phyloP scores from a whole-genome alignment of 768 basidiomycete genomes.

The Mrakia gelida region DNA sequence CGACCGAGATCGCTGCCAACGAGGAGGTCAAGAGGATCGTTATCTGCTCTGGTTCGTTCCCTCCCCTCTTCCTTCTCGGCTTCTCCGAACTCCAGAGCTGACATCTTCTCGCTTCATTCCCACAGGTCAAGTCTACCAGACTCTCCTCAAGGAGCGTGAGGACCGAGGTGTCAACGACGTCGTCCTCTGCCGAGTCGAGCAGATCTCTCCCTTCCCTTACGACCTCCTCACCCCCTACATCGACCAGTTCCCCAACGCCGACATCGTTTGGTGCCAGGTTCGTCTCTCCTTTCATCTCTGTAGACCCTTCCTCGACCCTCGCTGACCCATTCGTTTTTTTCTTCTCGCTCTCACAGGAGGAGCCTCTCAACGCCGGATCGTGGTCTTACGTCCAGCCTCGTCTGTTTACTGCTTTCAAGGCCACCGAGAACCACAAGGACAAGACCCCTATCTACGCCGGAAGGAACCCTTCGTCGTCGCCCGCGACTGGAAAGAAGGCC shows the following conservation, averaged over 20 bases:
- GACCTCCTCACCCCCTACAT: conserved; percentile 91
- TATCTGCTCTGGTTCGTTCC: conserved; percentile 65
- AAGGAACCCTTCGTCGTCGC: conserved; percentile 82
- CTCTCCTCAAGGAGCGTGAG: conserved; percentile 83
- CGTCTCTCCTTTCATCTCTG: neutral
- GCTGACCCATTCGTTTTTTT: conserved; percentile 47
- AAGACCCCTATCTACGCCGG: conserved; percentile 91
- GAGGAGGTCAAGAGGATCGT: conserved; percentile 89
- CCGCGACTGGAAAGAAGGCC: conserved; percentile 85
- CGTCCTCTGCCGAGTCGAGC: conserved; percentile 90
- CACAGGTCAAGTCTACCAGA: conserved; percentile 86
- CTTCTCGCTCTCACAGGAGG: conserved; percentile 54
- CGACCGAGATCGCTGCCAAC: conserved; percentile 61
- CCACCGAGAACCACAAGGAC: conserved; percentile 83
- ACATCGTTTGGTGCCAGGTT: conserved; percentile 80
- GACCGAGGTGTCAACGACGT: conserved; percentile 83
- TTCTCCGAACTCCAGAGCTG: neutral
- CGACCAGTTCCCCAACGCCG: conserved; percentile 94
- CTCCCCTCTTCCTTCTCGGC: neutral
- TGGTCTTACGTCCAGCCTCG: conserved; percentile 74
- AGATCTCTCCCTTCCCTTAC: conserved; percentile 95
- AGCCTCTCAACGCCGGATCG: conserved; percentile 93
- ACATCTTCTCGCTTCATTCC: conserved; percentile 30
- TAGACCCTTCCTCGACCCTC: neutral
- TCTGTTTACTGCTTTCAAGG: conserved; percentile 67